Evolutionary conservation across 495 filamentous ascomycete species (phyloP).

Genomic region (Cudoniella acicularis): DNA sequence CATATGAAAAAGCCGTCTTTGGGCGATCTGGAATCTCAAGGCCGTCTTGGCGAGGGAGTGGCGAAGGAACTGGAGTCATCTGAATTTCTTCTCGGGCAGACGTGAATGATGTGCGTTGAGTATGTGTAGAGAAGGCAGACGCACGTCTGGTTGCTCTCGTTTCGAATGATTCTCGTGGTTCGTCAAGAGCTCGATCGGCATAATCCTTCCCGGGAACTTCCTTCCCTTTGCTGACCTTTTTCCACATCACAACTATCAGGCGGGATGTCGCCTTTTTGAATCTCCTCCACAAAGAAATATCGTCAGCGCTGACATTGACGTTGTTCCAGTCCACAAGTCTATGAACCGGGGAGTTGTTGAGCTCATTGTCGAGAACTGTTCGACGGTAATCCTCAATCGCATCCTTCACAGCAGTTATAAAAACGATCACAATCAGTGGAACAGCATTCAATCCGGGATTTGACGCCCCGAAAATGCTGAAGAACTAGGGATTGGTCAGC

Average conservation of each 20-base stretch:
- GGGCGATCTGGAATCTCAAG: slow-evolving; percentile 29
- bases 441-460: slow-evolving; percentile 89
- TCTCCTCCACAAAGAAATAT: slow-evolving; percentile 79
- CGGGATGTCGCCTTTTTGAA: slow-evolving; percentile 87
- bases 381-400: slow-evolving; percentile 97
- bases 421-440: slow-evolving; percentile 91
- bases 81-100: slow-evolving; percentile 65
- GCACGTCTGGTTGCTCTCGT: slow-evolving; percentile 55
- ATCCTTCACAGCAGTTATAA: slow-evolving; percentile 89
- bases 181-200: slow-evolving; percentile 43
- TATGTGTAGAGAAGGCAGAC: slow-evolving; percentile 51
- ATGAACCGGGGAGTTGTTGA: slow-evolving; percentile 96
- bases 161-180: slow-evolving; percentile 63
- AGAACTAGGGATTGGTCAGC: slow-evolving; percentile 62
- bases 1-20: slow-evolving; percentile 32
- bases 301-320: slow-evolving; percentile 86
- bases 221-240: slow-evolving; percentile 45
- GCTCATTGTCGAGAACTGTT: slow-evolving; percentile 85
- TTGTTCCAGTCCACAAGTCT: slow-evolving; percentile 85
- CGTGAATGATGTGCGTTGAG: slow-evolving; percentile 56
- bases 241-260: slow-evolving; percentile 55
- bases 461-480: slow-evolving; percentile 88
- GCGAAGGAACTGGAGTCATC: slow-evolving; percentile 93
- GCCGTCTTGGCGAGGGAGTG: slow-evolving; percentile 53
- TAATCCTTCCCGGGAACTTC: slow-evolving; percentile 37